These are phyloP conservation scores for Calcarisporium arbuscula DNA, from an alignment of 2,329 filamentous ascomycete genomes.

Conservation along the genomic window DNA sequence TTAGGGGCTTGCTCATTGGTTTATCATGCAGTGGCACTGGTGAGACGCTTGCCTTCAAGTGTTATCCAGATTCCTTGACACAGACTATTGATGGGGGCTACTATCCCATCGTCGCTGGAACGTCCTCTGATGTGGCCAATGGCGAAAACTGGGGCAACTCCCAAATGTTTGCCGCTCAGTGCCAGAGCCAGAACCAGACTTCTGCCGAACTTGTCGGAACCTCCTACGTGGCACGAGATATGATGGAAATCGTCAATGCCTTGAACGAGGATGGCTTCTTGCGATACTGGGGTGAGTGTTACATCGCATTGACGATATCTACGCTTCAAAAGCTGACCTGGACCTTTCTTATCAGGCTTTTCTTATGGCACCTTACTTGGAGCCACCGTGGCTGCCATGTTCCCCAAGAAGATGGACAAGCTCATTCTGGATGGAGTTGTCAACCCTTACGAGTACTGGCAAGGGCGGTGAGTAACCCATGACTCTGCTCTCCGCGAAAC, in stretches of 20 bases:
- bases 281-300: constrained; percentile 10
- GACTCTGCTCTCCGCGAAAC: background rate
- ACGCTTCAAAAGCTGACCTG: too few species aligned
- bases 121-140: constrained; percentile 14
- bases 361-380: constrained; percentile 8
- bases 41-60: constrained; percentile 19
- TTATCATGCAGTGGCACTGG: constrained; percentile 22
- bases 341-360: too few species aligned
- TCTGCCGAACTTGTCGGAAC: constrained; percentile 33
- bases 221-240: constrained; percentile 36
- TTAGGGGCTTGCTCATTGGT: too few species aligned
- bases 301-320: too few species aligned
- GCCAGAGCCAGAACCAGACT: constrained; percentile 17
- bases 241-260: constrained; percentile 37
- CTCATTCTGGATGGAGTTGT: constrained; percentile 9
- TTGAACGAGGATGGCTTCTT: constrained; percentile 30
- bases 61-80: too few species aligned
- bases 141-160: constrained; percentile 17
- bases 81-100: too few species aligned
- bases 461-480: constrained; percentile 5
- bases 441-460: constrained; percentile 23
- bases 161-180: constrained; percentile 14
- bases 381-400: constrained; percentile 5
- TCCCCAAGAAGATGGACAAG: constrained; percentile 7
- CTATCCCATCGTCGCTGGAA: constrained; percentile 8